These are phyloP conservation scores for Cystobasidium sp. DNA, from an alignment of 1,284 basidiomycete genomes.

Conservation along the genomic window DNA sequence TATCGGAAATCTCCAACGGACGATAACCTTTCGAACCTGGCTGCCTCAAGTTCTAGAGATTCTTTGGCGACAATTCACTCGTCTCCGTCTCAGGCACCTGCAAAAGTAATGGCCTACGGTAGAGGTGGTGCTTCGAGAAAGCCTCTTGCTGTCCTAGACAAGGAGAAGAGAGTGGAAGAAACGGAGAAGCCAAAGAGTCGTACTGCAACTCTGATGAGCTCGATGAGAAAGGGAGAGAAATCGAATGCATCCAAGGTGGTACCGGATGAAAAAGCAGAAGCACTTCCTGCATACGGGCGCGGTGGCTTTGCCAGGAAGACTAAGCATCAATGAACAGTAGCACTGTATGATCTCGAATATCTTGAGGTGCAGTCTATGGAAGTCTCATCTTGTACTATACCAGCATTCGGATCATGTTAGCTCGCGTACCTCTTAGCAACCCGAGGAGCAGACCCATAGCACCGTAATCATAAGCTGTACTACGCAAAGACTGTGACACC, in stretches of 20 bases:
- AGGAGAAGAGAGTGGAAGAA: conserved; percentile 1
- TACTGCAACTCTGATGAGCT: not conserved
- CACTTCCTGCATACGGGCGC: conserved; percentile 5
- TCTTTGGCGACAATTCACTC: not conserved
- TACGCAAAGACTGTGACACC: too few species aligned
- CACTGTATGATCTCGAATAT: too few species aligned
- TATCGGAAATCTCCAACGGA: not conserved
- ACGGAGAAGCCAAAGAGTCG: conserved; percentile 1
- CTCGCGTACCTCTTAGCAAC: too few species aligned
- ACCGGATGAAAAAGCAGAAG: not conserved
- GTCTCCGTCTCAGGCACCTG: not conserved
- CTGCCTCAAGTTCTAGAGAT: not conserved
- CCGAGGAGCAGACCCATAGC: too few species aligned
- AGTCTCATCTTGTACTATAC: not conserved
- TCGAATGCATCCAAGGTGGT: not conserved
- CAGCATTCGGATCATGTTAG: not conserved
- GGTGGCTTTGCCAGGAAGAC: conserved; percentile 16
- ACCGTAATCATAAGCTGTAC: too few species aligned
- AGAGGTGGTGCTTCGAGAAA: conserved; percentile 22
- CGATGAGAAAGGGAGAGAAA: conserved; percentile 8
- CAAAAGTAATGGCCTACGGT: conserved; percentile 3
- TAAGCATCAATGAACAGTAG: too few species aligned
- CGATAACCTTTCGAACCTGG: not conserved
- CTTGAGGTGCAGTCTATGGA: too few species aligned
- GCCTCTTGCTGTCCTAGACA: not conserved